Base-by-base conservation (phyloP, 2,329 filamentous ascomycete genomes). In the Colletotrichum theobromicola region DNA sequence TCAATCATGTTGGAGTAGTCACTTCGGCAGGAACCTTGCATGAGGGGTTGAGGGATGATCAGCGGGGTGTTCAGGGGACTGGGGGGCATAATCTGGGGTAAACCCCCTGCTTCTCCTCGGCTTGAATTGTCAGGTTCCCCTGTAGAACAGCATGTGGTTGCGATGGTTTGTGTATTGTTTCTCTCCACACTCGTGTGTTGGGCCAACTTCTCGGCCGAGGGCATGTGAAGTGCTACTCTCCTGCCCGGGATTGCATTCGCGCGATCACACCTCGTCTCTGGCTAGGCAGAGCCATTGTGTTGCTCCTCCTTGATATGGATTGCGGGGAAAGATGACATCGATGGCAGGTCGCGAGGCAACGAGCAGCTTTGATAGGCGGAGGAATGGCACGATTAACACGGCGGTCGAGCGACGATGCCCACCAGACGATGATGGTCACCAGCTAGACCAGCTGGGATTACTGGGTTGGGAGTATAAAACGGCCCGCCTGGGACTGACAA, bases 1-100 rank as follows among this genome's bases (percentile, higher is more conserved):
- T 55, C 37, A 24, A 24, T 50, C n/a, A 30, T 30, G 61, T 42
- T 26, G 6, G 28, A 32, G n/a, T 15, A 35, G 61, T 74, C 30
- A 55, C 67, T 62, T 71, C 32, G 72, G 30, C 32, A 66, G 67
- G 32, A 28, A 71, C 53, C 32, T 65, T 60, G 71, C 72, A 74
- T 71, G 67, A 66, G 72, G 67, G 67, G 61, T 35, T 21, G 34
- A 63, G 16, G 26, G 71, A 46, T 21, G 55, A 74, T 74, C 61
- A 26, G 72, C 61, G 67, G 42, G 61, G 28, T 32, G 34, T 58
- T 53, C 61, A 67, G 55, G 61, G 67, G 46, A 35, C 28, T 16
- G n/a, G 18, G 37, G 28, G 21, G 3, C 30, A 65, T 5, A 71
- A 74, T 62, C 72, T 2, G 67, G 72, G 67, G 72, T 62, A 71